These are phyloP conservation scores for Bolboschoenus planiculmis DNA, from an alignment of 176 grass and related monocot genomes.

Conservation along the genomic window DNA sequence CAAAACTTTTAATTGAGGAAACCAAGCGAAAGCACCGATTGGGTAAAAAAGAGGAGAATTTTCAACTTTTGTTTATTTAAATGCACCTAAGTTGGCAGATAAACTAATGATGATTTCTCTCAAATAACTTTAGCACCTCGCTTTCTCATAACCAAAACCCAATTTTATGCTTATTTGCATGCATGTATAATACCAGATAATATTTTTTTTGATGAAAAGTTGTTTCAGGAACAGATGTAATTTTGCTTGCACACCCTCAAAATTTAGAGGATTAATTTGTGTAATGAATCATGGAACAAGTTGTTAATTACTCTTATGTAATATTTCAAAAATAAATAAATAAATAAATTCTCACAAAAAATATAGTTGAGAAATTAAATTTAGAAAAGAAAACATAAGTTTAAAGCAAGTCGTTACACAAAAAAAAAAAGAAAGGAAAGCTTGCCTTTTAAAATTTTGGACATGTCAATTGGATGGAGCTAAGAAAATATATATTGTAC, in stretches of 20 bases:
- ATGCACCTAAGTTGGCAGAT: constrained; percentile 37
- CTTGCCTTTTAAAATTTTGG: too few species aligned
- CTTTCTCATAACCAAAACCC: not conserved
- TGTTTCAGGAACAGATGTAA: not conserved
- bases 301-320: too few species aligned
- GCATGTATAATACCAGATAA: not conserved
- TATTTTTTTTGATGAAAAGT: not conserved
- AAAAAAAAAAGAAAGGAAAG: too few species aligned
- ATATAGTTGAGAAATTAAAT: too few species aligned
- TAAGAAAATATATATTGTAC: not conserved
- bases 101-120: constrained; percentile 30
- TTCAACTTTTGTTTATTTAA: constrained; percentile 31
- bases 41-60: constrained; percentile 31
- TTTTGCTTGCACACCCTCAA: not conserved
- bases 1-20: too few species aligned
- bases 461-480: too few species aligned
- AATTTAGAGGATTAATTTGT: too few species aligned
- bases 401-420: not conserved
- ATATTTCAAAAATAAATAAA: not conserved
- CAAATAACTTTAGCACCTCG: not conserved
- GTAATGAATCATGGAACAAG: too few species aligned
- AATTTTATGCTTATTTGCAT: not conserved
- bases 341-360: not conserved
- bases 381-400: not conserved
- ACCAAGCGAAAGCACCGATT: constrained; percentile 53